Base-by-base conservation (phyloP, 2,329 filamentous ascomycete genomes). In the Aspergillus brunneoviolaceus region DNA sequence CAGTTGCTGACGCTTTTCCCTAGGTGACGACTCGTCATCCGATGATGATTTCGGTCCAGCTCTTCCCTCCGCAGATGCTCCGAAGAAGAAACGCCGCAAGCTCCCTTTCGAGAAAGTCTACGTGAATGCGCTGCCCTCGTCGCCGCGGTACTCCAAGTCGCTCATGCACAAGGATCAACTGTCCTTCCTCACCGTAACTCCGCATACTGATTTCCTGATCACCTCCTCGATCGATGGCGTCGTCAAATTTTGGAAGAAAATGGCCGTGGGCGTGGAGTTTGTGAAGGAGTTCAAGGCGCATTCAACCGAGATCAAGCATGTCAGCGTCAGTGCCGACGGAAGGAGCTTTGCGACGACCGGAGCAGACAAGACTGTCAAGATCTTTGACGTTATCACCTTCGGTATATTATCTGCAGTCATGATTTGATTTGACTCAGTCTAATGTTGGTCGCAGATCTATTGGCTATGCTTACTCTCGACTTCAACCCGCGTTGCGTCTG, bases 171-270 rank as follows among this genome's bases (percentile, higher is more conserved):
- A 94, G 79, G 95, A 99, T 67, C 92, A 96, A 78, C 79, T 99
- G 53, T 86, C 89, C 59, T 98, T 93, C 70, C 86, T 91, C 64
- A 96, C 89, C 12, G 88, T 96, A 74, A 96, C 96, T 1, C 93
- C 93, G 0, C 81, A 89, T 61, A 97, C 94, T 61, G 95, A 98
- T 68, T 99, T 99, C 73, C 82, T 99, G 42, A 95, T 99, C 63
- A 99, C 95, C 1, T 91, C 90, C 62, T 98, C 95, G 0, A 80
- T 91, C 49, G 95, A 99, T 73, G 96, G 96, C n/a, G 89, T 94
- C 0, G 94, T 98, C 68, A 99, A 99, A 77, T 99, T 99, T 76
- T 99, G 95, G 95, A 99, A 99, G 80, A 99, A 99, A 80, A 85
- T 90, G 65, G 88, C 87, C 1, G 88, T 91, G 35, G 91, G 91